These are phyloP conservation scores for Dipteronia dyeriana DNA, from an alignment of 345 rosid genomes.

Conservation along the genomic window DNA sequence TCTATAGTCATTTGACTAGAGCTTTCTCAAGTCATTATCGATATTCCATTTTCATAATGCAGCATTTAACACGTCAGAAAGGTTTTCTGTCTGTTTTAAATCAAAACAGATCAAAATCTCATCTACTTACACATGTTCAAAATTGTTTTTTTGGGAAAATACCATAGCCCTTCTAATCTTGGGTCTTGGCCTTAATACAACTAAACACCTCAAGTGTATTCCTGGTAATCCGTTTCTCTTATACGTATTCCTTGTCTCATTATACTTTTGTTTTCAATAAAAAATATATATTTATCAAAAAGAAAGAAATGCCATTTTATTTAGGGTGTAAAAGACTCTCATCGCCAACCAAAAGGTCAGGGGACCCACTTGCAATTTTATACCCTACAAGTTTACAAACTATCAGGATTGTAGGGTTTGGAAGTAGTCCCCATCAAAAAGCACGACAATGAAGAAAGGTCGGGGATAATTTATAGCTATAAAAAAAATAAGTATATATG, in stretches of 20 bases:
- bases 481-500: not conserved
- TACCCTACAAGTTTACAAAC: not conserved
- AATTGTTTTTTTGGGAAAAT: not conserved
- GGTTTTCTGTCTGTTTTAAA: not conserved
- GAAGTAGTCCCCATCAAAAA: not conserved
- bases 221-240: not conserved
- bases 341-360: too few species aligned
- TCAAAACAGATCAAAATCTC: conserved; percentile 4
- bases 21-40: not conserved
- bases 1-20: not conserved
- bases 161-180: not conserved
- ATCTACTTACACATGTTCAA: not conserved
- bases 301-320: not conserved
- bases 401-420: not conserved
- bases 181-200: not conserved
- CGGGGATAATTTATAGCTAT: not conserved
- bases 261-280: not conserved
- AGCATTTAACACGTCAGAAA: not conserved
- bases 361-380: not conserved
- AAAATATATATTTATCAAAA: not conserved
- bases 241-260: not conserved
- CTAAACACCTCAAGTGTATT: not conserved
- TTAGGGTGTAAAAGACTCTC: not conserved
- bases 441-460: not conserved
- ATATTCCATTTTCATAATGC: not conserved